phyloP scores from a whole-genome alignment of 352 stramenopile species.

The Peronospora belbahrii region DNA sequence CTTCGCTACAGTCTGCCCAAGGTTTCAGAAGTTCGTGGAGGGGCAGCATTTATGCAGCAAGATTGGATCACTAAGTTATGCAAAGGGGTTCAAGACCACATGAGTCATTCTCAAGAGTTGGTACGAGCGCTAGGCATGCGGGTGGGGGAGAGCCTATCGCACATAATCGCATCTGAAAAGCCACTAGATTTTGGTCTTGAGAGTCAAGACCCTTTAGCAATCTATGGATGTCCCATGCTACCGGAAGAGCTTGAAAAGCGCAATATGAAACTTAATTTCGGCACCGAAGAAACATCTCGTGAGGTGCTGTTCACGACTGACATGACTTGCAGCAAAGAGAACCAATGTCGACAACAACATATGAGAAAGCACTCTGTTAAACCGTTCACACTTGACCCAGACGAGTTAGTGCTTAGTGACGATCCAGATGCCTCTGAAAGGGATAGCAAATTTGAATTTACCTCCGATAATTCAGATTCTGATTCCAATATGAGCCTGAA shows the following conservation, averaged over 20 bases:
- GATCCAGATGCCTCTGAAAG: conserved; percentile 15
- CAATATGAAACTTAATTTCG: conserved; percentile 9
- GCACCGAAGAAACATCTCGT: conserved; percentile 1
- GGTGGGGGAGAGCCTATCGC: conserved; percentile 57
- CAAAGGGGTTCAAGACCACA: conserved; percentile 67
- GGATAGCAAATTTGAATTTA: conserved; percentile 17
- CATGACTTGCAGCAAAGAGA: background rate
- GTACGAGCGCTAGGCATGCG: conserved; percentile 58
- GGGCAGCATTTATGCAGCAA: conserved; percentile 19
- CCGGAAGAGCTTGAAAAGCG: conserved; percentile 19
- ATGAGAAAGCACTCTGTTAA: conserved; percentile 11
- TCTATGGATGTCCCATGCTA: conserved; percentile 25
- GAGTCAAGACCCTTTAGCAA: conserved; percentile 30
- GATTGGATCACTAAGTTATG: conserved; percentile 65
- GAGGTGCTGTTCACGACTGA: background rate
- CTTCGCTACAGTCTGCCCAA: conserved; percentile 44
- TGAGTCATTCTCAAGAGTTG: conserved; percentile 53
- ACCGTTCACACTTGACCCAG: conserved; percentile 40
- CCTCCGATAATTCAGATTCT: conserved; percentile 27
- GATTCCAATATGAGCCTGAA: conserved; percentile 67
- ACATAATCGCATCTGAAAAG: conserved; percentile 51
- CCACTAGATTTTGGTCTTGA: conserved; percentile 53
- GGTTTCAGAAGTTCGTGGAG: conserved; percentile 13
- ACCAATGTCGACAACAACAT: conserved; percentile 5
- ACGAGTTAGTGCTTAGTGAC: conserved; percentile 55